These are phyloP conservation scores for Sporisorium sorghi DNA, from an alignment of 1,284 basidiomycete species.

Conservation along the genomic window DNA sequence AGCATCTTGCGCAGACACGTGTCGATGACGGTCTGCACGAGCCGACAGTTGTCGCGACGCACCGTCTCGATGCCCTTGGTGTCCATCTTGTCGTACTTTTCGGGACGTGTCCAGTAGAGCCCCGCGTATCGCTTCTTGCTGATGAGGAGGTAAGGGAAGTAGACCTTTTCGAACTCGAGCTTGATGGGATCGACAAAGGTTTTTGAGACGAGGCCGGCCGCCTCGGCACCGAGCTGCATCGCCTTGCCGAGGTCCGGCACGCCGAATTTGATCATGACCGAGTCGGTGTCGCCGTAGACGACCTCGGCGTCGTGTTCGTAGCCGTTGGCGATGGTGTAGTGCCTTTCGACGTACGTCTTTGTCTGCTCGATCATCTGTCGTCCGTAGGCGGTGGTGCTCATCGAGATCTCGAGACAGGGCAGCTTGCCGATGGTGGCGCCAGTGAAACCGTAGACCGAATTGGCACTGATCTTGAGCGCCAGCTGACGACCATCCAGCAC, in stretches of 20 bases:
- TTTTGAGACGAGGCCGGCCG: conserved; percentile 82
- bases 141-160: conserved; percentile 69
- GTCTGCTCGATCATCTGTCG: conserved; percentile 69
- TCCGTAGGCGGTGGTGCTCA: conserved; percentile 69
- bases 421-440: conserved; percentile 68
- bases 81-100: conserved; percentile 69
- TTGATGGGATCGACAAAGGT: conserved; percentile 67
- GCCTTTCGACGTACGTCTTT: conserved; percentile 62
- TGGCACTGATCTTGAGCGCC: conserved; percentile 68
- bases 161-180: conserved; percentile 69
- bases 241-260: conserved; percentile 59
- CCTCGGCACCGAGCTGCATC: conserved; percentile 79
- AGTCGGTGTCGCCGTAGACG: conserved; percentile 69
- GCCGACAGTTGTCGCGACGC: conserved; percentile 68
- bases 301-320: conserved; percentile 68
- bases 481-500: conserved; percentile 68
- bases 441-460: conserved; percentile 69
- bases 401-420: conserved; percentile 68
- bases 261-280: conserved; percentile 70
- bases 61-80: conserved; percentile 70
- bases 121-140: conserved; percentile 69
- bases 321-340: conserved; percentile 67
- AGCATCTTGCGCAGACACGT: conserved; percentile 69
- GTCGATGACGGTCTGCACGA: conserved; percentile 69
- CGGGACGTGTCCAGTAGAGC: conserved; percentile 67